Evolutionary conservation across 441 rosid species (phyloP).

Genomic region (Populus hybrid): DNA sequence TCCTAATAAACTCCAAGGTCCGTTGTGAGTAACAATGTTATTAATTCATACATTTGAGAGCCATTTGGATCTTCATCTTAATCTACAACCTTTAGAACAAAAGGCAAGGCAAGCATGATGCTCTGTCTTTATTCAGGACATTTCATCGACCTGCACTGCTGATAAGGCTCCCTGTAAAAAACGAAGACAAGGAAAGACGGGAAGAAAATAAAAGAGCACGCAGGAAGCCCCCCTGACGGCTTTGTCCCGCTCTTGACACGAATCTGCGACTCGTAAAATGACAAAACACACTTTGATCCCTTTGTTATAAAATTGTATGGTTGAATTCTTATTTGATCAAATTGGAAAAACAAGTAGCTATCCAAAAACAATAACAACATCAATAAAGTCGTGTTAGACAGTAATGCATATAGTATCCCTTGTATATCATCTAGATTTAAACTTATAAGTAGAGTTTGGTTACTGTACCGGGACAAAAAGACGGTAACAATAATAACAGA

Average conservation of each 20-base stretch:
- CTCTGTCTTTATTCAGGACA: not conserved
- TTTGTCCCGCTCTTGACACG: not conserved
- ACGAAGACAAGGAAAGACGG: too few relatives aligned
- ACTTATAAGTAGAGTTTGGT: too few relatives aligned
- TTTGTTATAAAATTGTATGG: not conserved
- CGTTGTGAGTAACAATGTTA: too few relatives aligned
- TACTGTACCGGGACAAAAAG: too few relatives aligned
- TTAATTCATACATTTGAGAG: too few relatives aligned
- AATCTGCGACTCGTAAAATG: not conserved
- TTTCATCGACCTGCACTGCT: not conserved
- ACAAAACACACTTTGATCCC: not conserved
- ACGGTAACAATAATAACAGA: too few relatives aligned
- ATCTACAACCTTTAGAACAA: too few relatives aligned
- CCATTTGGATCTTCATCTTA: too few relatives aligned
- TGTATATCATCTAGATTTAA: not conserved
- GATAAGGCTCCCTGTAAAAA: not conserved
- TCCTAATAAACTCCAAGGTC: too few relatives aligned
- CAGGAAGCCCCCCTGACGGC: not conserved
- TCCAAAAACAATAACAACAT: not conserved
- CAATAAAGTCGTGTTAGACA: not conserved
- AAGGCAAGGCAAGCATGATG: too few relatives aligned
- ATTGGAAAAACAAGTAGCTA: not conserved
- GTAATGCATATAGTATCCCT: not conserved
- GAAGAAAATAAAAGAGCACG: not conserved
- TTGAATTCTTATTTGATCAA: not conserved